These are phyloP conservation scores for Rauvolfia tetraphylla DNA, from an alignment of 257 asterid genomes.

Conservation along the genomic window DNA sequence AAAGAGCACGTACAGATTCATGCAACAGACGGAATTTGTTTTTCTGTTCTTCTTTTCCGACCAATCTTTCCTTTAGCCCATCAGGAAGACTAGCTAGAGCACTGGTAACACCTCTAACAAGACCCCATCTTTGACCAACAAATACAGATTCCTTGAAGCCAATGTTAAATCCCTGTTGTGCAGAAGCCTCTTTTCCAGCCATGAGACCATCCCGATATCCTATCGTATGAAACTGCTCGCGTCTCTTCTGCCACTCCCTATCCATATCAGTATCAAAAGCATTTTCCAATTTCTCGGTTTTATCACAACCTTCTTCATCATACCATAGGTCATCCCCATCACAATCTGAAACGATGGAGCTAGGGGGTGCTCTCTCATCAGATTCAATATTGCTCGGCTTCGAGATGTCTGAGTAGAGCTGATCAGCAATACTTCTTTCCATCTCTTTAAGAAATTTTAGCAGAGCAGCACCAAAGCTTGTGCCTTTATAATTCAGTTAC, in stretches of 20 bases:
- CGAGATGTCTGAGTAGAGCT: slow-evolving; percentile 42
- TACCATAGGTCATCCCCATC: slow-evolving; percentile 56
- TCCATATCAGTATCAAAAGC: slow-evolving; percentile 54
- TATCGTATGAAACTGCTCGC: slow-evolving; percentile 65
- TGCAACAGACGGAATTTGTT: slow-evolving; percentile 40
- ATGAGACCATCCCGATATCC: slow-evolving; percentile 95
- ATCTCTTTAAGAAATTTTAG: too few relatives aligned
- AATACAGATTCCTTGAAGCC: slow-evolving; percentile 69
- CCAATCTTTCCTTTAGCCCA: slow-evolving; percentile 51
- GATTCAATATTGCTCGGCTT: slow-evolving; percentile 33
- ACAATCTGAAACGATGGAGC: slow-evolving; percentile 27
- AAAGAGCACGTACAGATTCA: slow-evolving; percentile 45
- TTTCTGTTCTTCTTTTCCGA: slow-evolving; percentile 58
- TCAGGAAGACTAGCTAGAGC: slow-evolving; percentile 59
- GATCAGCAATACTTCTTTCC: slow-evolving; percentile 46
- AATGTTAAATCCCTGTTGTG: slow-evolving; percentile 75
- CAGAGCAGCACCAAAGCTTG: too few relatives aligned
- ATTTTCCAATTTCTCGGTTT: slow-evolving; percentile 30
- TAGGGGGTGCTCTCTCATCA: slow-evolving; percentile 4
- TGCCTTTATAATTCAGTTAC: too few relatives aligned
- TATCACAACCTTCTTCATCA: slow-evolving; percentile 55
- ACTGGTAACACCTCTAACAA: slow-evolving; percentile 72
- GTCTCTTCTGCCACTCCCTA: slow-evolving; percentile 81
- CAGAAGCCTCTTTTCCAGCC: slow-evolving; percentile 81
- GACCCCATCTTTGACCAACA: slow-evolving; percentile 68